Percentiles rank a stretch among this genome's conserved stretches.
phyloP scores from a whole-genome alignment of 495 filamentous ascomycete species.

The Penicillium diatomitis region DNA sequence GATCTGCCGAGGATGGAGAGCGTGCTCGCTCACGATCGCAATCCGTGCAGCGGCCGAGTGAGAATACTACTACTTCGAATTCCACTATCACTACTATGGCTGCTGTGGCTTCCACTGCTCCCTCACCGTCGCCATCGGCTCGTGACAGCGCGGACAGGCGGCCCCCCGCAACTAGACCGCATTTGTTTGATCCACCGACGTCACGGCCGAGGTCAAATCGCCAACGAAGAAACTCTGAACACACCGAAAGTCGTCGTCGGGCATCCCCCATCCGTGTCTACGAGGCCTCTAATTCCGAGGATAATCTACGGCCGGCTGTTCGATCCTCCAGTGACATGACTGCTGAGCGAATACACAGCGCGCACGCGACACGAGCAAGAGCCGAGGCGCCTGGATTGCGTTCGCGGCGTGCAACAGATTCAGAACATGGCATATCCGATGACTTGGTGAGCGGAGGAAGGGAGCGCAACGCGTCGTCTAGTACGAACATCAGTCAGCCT shows the following conservation, averaged over 20 bases:
- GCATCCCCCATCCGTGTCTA: conserved; percentile 28
- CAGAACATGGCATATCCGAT: conserved; percentile 27
- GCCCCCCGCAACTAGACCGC: conserved; percentile 48
- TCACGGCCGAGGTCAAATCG: conserved; percentile 28
- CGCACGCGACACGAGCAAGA: conserved; percentile 17
- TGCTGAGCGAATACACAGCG: conserved; percentile 24
- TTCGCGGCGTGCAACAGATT: conserved; percentile 29
- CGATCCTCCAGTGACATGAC: conserved; percentile 37
- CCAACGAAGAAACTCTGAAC: conserved; percentile 45
- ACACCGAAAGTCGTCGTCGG: conserved; percentile 21
- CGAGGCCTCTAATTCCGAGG: conserved; percentile 31
- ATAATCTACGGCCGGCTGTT: conserved; percentile 24
- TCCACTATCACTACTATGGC: no score
- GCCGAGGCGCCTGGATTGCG: conserved; percentile 21
- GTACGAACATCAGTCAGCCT: conserved; percentile 13
- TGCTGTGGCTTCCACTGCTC: no score
- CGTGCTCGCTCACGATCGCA: conserved; percentile 28
- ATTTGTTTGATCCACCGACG: conserved; percentile 39
- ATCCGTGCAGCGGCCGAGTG: conserved; percentile 19
- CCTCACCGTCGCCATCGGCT: not conserved
- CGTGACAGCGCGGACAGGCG: conserved; percentile 19
- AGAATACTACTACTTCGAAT: not conserved
- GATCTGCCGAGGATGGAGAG: conserved; percentile 11
- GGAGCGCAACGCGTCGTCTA: conserved; percentile 14
- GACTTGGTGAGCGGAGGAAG: conserved; percentile 21